Evolutionary conservation across 1,139 yeast species (phyloP).

Genomic region (Debaryomycetaceae sp.): DNA sequence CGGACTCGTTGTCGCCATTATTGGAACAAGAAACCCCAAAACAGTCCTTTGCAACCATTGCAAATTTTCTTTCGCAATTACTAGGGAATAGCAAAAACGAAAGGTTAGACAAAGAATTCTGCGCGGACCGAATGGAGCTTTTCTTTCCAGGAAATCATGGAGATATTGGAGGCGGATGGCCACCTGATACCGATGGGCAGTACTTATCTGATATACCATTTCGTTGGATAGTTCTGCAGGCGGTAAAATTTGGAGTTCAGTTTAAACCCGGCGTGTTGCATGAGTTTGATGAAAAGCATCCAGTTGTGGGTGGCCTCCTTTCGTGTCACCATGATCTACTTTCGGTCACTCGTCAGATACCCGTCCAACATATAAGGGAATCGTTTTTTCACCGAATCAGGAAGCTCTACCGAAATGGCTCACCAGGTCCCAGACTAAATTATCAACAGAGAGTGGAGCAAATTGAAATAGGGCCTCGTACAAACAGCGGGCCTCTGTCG

Average conservation of each 20-base stretch:
- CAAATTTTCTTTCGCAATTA: constrained; percentile 2
- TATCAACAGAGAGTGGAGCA: constrained; percentile 8
- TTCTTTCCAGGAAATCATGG: constrained; percentile 71
- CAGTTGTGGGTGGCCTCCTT: constrained; percentile 36
- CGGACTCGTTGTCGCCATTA: not conserved
- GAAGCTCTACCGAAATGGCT: not conserved
- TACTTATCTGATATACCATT: constrained; percentile 40
- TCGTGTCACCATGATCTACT: constrained; percentile 50
- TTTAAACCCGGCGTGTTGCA: constrained; percentile 40
- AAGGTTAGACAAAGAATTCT: constrained; percentile 7
- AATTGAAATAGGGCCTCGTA: constrained; percentile 5
- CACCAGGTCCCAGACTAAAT: constrained; percentile 7
- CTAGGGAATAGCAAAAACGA: constrained; percentile 6
- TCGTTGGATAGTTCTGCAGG: constrained; percentile 58
- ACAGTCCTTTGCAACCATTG: constrained; percentile 1
- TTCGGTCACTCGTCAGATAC: constrained; percentile 9
- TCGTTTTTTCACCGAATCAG: not conserved
- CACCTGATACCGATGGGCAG: constrained; percentile 29
- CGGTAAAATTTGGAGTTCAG: constrained; percentile 45
- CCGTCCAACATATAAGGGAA: not conserved
- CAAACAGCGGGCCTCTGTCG: not conserved
- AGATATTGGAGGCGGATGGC: constrained; percentile 67
- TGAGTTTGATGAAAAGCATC: constrained; percentile 34
- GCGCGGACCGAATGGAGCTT: constrained; percentile 44
- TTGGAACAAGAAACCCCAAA: not conserved